Base-by-base conservation (phyloP, 805 yeast species). In the Zygosaccharomyces kombuchaensis region DNA sequence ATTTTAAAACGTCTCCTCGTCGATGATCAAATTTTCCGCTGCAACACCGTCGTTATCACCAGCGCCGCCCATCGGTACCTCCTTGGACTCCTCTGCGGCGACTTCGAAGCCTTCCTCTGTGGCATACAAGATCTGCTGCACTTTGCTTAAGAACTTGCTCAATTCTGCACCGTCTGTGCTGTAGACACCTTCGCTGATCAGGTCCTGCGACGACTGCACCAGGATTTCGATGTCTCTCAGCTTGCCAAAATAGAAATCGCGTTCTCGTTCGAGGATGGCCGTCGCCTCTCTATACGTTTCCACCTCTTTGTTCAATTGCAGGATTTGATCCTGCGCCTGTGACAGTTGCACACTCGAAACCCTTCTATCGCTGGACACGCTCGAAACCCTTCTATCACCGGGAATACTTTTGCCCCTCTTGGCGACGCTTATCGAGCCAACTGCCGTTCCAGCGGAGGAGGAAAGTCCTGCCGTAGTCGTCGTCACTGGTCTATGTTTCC, bases 201-300 rank as follows among this genome's bases (percentile, higher is more conserved):
- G 73, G 43, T 80, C 84, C 42, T 72, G 75, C 9, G 81, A 73
- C 19, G 82, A 76, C 58, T 84, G 88, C 21, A 84, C 77, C 38
- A 90, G 67, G 22, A 87, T 79, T 65, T 93, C 99, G 45, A 93
- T 86, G 48, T 87, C 95, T 52, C 96, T 76, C 43, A 93, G 71
- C 67, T 91, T 93, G 58, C 84, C 82, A 68, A 87, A 91, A 65
- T 93, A 93, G 59, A 91, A 88, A 63, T 87, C 85, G 51, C 98
- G 78, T 63, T 93, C 97, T 1, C 85, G 77, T 57, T 83, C 87
- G 40, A 87, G 69, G 10, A 82, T 78, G 40, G 81, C 85, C 16
- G 82, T 76, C 10, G 82, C 78, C 17, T 76, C 71, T 47, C 73
- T 74, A 53, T 76, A 75, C 51, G 82, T 87, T 12, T 71, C 72